A percentile compares a stretch with the other conserved stretches of the same genome.
Evolutionary conservation across 1,139 yeast genomes (phyloP).

Genomic region (Geotrichum citri-aurantii): DNA sequence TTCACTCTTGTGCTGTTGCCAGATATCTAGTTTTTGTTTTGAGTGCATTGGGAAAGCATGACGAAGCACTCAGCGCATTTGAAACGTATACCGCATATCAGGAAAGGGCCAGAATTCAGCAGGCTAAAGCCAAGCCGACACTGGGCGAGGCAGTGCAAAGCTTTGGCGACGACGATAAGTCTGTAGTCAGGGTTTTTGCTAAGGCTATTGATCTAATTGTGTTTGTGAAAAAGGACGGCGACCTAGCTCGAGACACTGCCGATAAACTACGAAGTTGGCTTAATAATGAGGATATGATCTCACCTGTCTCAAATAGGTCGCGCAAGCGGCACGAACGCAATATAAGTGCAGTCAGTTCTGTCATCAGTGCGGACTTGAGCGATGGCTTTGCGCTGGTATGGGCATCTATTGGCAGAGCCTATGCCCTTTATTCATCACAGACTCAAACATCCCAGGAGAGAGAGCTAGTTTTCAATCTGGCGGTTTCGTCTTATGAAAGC

Average conservation of each 20-base stretch:
- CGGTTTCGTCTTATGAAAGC: slow-evolving; percentile 26
- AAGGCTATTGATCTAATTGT: slow-evolving; percentile 23
- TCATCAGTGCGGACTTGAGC: slow-evolving; percentile 10
- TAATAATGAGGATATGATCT: slow-evolving; percentile 17
- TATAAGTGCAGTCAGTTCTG: slow-evolving; percentile 7
- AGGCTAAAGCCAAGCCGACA: slow-evolving; percentile 33
- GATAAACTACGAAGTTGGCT: slow-evolving; percentile 28
- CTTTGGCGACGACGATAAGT: slow-evolving; percentile 30
- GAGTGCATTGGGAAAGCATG: slow-evolving; percentile 29
- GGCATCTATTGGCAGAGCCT: slow-evolving; percentile 28
- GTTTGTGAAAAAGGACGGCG: slow-evolving; percentile 22
- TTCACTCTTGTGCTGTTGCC: slow-evolving; percentile 44
- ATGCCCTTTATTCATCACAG: slow-evolving; percentile 24
- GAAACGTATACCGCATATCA: slow-evolving; percentile 41
- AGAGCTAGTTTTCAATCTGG: slow-evolving; percentile 21
- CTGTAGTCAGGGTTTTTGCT: slow-evolving; percentile 27
- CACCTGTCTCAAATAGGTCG: slow-evolving; percentile 11
- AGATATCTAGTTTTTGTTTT: slow-evolving; percentile 36
- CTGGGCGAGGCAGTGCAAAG: slow-evolving; percentile 18
- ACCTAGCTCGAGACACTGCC: slow-evolving; percentile 26
- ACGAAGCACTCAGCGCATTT: slow-evolving; percentile 41
- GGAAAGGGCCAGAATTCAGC: slow-evolving; percentile 35
- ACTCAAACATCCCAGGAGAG: slow-evolving; percentile 23
- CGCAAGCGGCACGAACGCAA: slow-evolving; percentile 16
- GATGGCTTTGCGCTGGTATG: slow-evolving; percentile 23